Conservation (phyloP, 2,329 filamentous ascomycete genomes). For the Curvularia verruculosa region DNA sequence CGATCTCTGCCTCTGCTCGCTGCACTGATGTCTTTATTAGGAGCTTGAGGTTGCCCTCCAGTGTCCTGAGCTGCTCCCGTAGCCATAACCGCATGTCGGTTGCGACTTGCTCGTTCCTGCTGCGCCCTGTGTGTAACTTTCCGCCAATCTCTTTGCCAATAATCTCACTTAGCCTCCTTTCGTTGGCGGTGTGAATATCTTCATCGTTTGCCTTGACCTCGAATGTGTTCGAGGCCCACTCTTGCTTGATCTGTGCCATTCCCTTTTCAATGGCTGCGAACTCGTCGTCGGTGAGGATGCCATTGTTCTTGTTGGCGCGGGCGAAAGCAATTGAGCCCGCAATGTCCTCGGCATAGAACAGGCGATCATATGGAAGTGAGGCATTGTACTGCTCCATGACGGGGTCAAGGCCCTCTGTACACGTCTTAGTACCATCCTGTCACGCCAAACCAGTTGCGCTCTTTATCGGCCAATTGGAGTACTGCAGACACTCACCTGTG, state of each 20-base stretch:
- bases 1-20: slow-evolving; percentile 76
- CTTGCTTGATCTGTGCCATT: slow-evolving; percentile 63
- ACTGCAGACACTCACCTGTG: slow-evolving; percentile 11
- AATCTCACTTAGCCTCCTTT: slow-evolving; percentile 70
- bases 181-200: slow-evolving; percentile 63
- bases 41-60: slow-evolving; percentile 71
- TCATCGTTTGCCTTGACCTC: slow-evolving; percentile 58
- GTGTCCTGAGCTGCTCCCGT: slow-evolving; percentile 71
- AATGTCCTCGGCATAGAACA: slow-evolving; percentile 81
- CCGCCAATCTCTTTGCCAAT: slow-evolving; percentile 85
- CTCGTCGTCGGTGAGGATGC: slow-evolving; percentile 75
- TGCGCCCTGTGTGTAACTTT: slow-evolving; percentile 87
- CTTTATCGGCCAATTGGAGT: background rate
- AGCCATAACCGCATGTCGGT: slow-evolving; percentile 92
- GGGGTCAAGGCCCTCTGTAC: slow-evolving; percentile 76
- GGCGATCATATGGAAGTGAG: slow-evolving; percentile 77
- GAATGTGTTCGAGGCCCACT: slow-evolving; percentile 56
- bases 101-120: slow-evolving; percentile 87
- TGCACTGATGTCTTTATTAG: slow-evolving; percentile 72
- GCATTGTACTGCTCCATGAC: slow-evolving; percentile 88
- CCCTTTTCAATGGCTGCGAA: slow-evolving; percentile 77
- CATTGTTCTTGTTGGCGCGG: slow-evolving; percentile 75
- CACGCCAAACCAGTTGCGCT: background rate
- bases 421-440: slow-evolving; percentile 18
- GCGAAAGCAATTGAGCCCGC: slow-evolving; percentile 81